These are phyloP conservation scores for Coprinellus aureogranulatus DNA, from an alignment of 768 basidiomycete genomes.

Conservation along the genomic window DNA sequence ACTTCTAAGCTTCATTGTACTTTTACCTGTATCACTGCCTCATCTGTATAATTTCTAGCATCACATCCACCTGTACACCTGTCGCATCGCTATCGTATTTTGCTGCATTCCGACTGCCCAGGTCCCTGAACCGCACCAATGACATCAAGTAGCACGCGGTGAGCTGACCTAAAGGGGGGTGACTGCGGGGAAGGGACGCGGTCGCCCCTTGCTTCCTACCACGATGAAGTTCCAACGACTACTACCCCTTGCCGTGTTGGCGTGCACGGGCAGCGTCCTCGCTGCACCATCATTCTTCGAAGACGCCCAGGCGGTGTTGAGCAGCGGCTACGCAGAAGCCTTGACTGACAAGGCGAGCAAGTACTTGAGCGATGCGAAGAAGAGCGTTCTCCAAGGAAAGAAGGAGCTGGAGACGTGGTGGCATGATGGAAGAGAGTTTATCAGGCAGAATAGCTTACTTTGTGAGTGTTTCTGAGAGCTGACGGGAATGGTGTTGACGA, in stretches of 20 bases:
- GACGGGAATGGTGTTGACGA: slow-evolving; percentile 1
- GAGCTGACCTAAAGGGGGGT: neutral
- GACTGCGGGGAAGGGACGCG: neutral
- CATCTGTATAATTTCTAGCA: neutral
- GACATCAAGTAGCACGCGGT: too few relatives aligned
- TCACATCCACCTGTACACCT: neutral
- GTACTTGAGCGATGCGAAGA: slow-evolving; percentile 42
- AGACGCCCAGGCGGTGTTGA: slow-evolving; percentile 14
- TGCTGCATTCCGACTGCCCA: neutral
- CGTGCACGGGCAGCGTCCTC: slow-evolving; percentile 10
- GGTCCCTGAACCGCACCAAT: neutral
- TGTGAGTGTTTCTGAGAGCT: slow-evolving; percentile 59
- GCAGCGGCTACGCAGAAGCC: slow-evolving; percentile 6
- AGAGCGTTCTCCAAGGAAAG: slow-evolving; percentile 42
- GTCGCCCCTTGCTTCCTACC: neutral
- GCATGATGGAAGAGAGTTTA: slow-evolving; percentile 60
- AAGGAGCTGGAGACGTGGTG: slow-evolving; percentile 59
- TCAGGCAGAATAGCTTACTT: slow-evolving; percentile 66
- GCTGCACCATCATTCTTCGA: slow-evolving; percentile 11
- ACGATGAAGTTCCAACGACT: slow-evolving; percentile 41
- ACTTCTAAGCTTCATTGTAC: neutral
- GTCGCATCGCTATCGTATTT: neutral
- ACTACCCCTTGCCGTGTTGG: slow-evolving; percentile 32
- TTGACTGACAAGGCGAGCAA: slow-evolving; percentile 28
- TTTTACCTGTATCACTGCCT: neutral